These are phyloP conservation scores for Trichosanthes cucumerina DNA, from an alignment of 306 rosid species.

Conservation along the genomic window DNA sequence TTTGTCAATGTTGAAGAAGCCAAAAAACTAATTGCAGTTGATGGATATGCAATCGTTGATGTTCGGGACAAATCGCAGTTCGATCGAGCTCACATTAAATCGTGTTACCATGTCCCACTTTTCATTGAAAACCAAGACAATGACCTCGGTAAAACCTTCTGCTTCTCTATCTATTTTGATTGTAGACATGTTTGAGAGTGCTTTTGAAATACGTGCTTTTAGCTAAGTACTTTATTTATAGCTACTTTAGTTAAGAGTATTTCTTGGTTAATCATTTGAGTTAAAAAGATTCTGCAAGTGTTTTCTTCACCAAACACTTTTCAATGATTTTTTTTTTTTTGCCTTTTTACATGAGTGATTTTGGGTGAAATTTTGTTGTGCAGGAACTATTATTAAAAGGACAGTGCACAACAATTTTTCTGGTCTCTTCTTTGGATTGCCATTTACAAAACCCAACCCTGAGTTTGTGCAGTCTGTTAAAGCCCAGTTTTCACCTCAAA, in stretches of 20 bases:
- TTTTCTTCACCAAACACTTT: too few species aligned
- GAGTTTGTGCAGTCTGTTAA: constrained; percentile 67
- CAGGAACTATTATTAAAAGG: constrained; percentile 78
- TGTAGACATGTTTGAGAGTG: neutral
- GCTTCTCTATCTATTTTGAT: neutral
- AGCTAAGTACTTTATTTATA: neutral
- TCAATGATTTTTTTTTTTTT: too few species aligned
- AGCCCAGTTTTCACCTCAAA: constrained; percentile 48
- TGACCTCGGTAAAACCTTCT: constrained; percentile 42
- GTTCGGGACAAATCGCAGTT: constrained; percentile 69
- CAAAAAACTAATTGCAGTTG: constrained; percentile 49
- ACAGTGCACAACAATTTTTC: constrained; percentile 88
- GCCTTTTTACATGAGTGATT: neutral
- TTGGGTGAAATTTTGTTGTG: constrained; percentile 1
- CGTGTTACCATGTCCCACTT: constrained; percentile 77
- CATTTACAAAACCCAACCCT: constrained; percentile 76
- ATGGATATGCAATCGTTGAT: constrained; percentile 64
- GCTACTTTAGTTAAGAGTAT: neutral
- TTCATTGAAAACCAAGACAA: constrained; percentile 77
- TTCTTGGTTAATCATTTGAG: neutral
- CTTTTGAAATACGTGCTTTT: neutral
- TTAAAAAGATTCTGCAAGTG: too few species aligned
- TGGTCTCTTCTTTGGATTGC: constrained; percentile 77
- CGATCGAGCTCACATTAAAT: constrained; percentile 74
- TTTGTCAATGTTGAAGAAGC: constrained; percentile 73